Evolutionary conservation across 768 basidiomycete genomes (phyloP).

Genomic region (Dendrothele bispora): DNA sequence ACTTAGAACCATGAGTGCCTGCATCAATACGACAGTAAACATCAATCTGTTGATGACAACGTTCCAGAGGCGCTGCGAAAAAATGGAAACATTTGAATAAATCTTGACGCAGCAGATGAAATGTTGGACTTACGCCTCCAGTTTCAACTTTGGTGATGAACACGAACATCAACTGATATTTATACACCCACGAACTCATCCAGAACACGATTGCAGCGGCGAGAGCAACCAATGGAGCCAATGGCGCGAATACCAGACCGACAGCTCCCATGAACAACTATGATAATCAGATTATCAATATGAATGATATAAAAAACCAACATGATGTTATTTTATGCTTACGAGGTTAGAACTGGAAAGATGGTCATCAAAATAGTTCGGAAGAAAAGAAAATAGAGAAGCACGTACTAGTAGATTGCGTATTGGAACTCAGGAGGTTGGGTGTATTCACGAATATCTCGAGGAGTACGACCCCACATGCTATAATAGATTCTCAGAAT

Average conservation of each 20-base stretch:
- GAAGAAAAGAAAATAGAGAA: not conserved
- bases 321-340: not conserved
- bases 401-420: conserved; percentile 80
- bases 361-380: not conserved
- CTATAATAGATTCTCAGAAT: not conserved
- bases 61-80: conserved; percentile 83
- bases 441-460: conserved; percentile 88
- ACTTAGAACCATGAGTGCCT: conserved; percentile 85
- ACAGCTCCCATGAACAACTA: conserved; percentile 92
- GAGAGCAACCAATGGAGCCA: conserved; percentile 87
- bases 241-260: conserved; percentile 89
- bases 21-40: conserved; percentile 81
- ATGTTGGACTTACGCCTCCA: conserved; percentile 70
- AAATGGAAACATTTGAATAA: conserved; percentile 4
- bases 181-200: conserved; percentile 86
- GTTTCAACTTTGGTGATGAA: conserved; percentile 87
- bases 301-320: conserved; percentile 5
- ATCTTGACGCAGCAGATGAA: not conserved
- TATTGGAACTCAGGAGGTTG: conserved; percentile 90
- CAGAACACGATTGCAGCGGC: conserved; percentile 87
- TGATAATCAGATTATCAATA: not conserved
- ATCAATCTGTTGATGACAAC: conserved; percentile 89
- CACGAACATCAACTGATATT: conserved; percentile 97
- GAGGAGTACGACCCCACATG: conserved; percentile 86
- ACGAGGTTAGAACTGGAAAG: not conserved